Evolutionary conservation across 140 eudicot species (phyloP), one percentile per base, ranked within the genome.

Genomic region (Senecio squalidus): DNA sequence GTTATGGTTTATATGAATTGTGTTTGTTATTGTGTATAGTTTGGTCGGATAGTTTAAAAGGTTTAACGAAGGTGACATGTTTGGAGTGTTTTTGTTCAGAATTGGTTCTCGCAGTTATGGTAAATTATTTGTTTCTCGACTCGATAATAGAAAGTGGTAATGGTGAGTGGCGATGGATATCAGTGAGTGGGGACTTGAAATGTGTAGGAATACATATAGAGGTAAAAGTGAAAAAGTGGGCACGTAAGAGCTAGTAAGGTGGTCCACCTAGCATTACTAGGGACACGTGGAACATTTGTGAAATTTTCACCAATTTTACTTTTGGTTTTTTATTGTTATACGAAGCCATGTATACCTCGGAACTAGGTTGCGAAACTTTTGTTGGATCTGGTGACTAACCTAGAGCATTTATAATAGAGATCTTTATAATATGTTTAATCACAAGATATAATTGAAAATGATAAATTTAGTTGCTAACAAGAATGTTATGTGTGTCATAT

Each of bases 1-100:
- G 30, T 47, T 22, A 30, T 49, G 62, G 26, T 34, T 49, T 25
- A 48, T 59, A 24, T 69, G 68, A 38, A 69, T 26, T 26, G 36
- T 48, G 68, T 68, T 48, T 36, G 47, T 16, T 33, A 38, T 4
- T 14, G n/a, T 36, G 41, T 36, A 8, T 25, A 44, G 45, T 47
- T n/a, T 36, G 13, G 38, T 44, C 31, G 65, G 25, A 43, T 2
- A 21, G 16, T 57, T 67, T 24, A 40, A 13, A 16, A 57, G 43
- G 24, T 9, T 24, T 2, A 57, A 11, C 17, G 43, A 58, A 4
- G 66, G 34, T 17, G 39, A 44, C 71, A 66, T 64, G 18, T 43
- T 61, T n/a, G n/a, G n/a, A n/a, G n/a, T n/a, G n/a, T n/a, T n/a
- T n/a, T n/a, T n/a, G n/a, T n/a, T n/a, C n/a, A n/a, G n/a, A n/a